phyloP scores from a whole-genome alignment of 139 green algal genomes.

The Coccomyxa sp. region DNA sequence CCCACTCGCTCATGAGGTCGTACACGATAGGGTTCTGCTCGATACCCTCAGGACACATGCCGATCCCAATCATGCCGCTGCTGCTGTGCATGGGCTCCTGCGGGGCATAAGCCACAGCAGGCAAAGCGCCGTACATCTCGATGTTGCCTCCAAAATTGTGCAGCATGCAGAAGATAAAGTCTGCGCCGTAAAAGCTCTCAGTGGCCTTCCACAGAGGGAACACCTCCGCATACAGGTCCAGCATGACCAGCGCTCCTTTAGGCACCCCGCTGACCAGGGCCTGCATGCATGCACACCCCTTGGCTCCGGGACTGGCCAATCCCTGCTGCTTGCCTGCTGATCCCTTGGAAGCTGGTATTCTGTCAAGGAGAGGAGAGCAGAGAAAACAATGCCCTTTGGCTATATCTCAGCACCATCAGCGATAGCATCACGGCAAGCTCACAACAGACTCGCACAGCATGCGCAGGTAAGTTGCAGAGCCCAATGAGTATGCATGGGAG shows the following conservation, averaged over 20 bases:
- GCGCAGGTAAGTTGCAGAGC: too few species aligned
- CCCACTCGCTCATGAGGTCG: constrained; percentile 28
- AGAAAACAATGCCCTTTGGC: too few species aligned
- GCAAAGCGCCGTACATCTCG: constrained; percentile 32
- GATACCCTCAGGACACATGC: constrained; percentile 38
- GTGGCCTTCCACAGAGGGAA: constrained; percentile 36
- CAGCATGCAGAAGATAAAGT: constrained; percentile 46
- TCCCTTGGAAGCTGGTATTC: too few species aligned
- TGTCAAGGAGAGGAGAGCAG: too few species aligned
- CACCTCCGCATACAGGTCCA: constrained; percentile 48
- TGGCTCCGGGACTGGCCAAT: constrained; percentile 1
- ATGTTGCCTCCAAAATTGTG: constrained; percentile 53
- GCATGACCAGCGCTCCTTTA: constrained; percentile 27
- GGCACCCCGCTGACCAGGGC: constrained; percentile 38
- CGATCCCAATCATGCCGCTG: constrained; percentile 20
- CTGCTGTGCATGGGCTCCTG: not conserved
- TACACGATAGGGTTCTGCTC: constrained; percentile 46
- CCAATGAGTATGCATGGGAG: not conserved
- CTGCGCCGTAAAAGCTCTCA: constrained; percentile 23
- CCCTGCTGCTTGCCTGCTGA: too few species aligned
- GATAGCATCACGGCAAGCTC: too few species aligned
- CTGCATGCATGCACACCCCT: constrained; percentile 19
- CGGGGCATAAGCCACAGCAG: not conserved
- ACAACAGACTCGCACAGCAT: too few species aligned
- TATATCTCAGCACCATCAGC: too few species aligned